Evolutionary conservation across 2,329 filamentous ascomycete species (phyloP).

Genomic region (Fusarium austroafricanum): DNA sequence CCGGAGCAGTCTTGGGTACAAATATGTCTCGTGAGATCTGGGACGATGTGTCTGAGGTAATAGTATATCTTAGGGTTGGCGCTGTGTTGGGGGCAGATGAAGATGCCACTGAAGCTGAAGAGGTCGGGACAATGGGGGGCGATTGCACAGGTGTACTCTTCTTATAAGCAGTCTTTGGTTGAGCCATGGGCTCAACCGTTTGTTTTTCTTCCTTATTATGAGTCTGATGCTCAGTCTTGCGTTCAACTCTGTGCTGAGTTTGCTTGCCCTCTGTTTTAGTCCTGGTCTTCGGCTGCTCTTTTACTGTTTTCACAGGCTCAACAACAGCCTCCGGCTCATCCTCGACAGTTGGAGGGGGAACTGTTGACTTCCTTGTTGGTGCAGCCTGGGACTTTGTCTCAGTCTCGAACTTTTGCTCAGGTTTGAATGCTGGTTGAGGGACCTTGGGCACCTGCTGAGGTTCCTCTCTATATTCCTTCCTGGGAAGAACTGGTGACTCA

Average conservation of each 20-base stretch:
- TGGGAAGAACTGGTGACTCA: neutral
- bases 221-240: neutral
- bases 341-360: conserved; percentile 7
- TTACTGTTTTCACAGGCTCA: neutral
- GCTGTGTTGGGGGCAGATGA: neutral
- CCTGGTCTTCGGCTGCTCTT: neutral
- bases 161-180: neutral
- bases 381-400: neutral
- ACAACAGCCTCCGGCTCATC: neutral
- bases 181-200: neutral
- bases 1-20: conserved; percentile 10
- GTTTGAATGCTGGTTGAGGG: neutral
- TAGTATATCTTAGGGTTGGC: neutral
- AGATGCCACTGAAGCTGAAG: neutral
- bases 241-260: neutral
- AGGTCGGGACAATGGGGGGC: neutral
- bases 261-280: neutral
- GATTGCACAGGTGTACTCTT: neutral
- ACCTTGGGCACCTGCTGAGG: neutral
- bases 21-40: neutral
- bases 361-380: neutral
- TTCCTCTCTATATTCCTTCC: neutral
- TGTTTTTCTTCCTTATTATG: neutral
- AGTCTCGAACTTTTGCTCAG: neutral
- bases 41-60: conserved; percentile 1